Evolutionary conservation across 2,329 filamentous ascomycete species (phyloP).

Genomic region (Venturiaceae sp.): DNA sequence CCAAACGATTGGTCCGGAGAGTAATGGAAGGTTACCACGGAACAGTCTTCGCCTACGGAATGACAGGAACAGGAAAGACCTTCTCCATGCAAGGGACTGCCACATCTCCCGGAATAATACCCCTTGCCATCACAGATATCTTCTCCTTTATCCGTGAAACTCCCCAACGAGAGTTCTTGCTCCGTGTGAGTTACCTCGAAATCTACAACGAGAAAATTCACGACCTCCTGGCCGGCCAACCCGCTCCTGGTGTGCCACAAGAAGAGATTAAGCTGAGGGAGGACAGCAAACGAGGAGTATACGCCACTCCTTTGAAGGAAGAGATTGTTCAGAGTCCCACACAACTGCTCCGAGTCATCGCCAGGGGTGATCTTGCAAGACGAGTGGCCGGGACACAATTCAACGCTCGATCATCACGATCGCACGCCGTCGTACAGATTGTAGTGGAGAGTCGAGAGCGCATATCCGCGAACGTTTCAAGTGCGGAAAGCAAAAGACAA

Average conservation of each 20-base stretch:
- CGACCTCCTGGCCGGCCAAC: constrained; percentile 61
- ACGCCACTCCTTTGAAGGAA: constrained; percentile 91
- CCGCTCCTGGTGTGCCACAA: constrained; percentile 40
- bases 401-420: constrained; percentile 91
- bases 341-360: constrained; percentile 88
- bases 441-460: constrained; percentile 95
- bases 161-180: constrained; percentile 82
- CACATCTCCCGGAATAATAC: constrained; percentile 90
- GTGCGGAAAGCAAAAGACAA: constrained; percentile 27
- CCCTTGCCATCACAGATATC: constrained; percentile 94
- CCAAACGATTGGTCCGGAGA: constrained; percentile 85
- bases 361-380: constrained; percentile 82
- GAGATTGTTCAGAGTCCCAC: constrained; percentile 98
- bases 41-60: constrained; percentile 96
- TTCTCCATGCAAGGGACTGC: constrained; percentile 99
- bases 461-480: constrained; percentile 39
- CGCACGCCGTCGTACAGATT: constrained; percentile 96
- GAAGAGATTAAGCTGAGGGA: constrained; percentile 97
- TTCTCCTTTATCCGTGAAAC: constrained; percentile 99
- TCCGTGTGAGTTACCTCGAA: constrained; percentile 94
- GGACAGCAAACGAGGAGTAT: constrained; percentile 92
- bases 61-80: constrained; percentile 98
- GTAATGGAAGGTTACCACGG: constrained; percentile 99
- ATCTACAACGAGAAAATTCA: constrained; percentile 99
- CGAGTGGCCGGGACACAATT: constrained; percentile 93